Evolutionary conservation across 2,329 filamentous ascomycete genomes (phyloP).

Genomic region (Aureobasidium namibiae): DNA sequence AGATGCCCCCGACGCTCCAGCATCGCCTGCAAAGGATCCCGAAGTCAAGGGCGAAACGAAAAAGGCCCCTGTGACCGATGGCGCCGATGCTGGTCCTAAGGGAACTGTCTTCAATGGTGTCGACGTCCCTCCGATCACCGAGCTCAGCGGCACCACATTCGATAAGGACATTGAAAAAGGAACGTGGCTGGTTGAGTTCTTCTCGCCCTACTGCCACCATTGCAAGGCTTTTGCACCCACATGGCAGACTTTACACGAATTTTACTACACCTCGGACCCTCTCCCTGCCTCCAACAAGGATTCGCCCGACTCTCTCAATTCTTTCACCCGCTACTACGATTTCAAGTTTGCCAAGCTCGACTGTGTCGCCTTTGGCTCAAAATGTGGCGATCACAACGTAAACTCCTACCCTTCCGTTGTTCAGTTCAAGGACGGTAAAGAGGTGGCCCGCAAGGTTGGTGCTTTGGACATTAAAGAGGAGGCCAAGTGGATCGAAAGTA

Average conservation of each 20-base stretch:
- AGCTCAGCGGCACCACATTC: slow-evolving; percentile 52
- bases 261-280: slow-evolving; percentile 81
- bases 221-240: slow-evolving; percentile 73
- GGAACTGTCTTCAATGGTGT: slow-evolving; percentile 58
- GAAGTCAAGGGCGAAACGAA: slow-evolving; percentile 27
- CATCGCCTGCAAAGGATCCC: slow-evolving; percentile 14
- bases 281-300: slow-evolving; percentile 42
- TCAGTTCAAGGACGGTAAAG: slow-evolving; percentile 71
- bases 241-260: slow-evolving; percentile 91
- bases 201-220: slow-evolving; percentile 52
- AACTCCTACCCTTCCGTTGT: slow-evolving; percentile 66
- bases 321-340: slow-evolving; percentile 76
- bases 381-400: slow-evolving; percentile 63
- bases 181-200: slow-evolving; percentile 50
- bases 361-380: slow-evolving; percentile 73
- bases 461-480: slow-evolving; percentile 58
- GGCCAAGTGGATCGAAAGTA: slow-evolving; percentile 64
- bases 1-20: slow-evolving; percentile 17
- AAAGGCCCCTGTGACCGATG: slow-evolving; percentile 25
- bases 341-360: slow-evolving; percentile 83
- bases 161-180: slow-evolving; percentile 53
- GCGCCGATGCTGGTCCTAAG: slow-evolving; percentile 15
- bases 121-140: slow-evolving; percentile 56
- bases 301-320: slow-evolving; percentile 46
- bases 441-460: slow-evolving; percentile 56